Evolutionary conservation across 2,329 filamentous ascomycete genomes (phyloP).

Genomic region (Calonectria ilicicola): DNA sequence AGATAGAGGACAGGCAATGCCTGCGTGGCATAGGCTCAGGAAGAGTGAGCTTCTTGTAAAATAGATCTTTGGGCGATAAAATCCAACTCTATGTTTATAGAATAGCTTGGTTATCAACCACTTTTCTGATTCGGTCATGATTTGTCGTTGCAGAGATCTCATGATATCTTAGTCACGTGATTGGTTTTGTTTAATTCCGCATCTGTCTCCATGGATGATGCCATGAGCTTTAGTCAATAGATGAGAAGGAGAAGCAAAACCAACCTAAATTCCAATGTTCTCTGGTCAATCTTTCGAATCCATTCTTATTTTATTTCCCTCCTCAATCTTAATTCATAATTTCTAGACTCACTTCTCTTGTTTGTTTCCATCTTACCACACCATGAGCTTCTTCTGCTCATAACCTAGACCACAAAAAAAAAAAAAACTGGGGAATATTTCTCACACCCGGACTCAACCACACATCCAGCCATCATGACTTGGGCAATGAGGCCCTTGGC

Average conservation of each 20-base stretch:
- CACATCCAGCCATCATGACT: slow-evolving; percentile 5
- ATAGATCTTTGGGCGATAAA: neutral
- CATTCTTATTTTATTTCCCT: no score
- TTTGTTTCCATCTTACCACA: neutral
- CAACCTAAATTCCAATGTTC: no score
- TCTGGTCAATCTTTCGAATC: no score
- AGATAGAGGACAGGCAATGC: neutral
- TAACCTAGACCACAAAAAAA: neutral
- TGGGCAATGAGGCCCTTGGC: neutral
- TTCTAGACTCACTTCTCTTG: no score
- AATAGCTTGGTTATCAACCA: neutral
- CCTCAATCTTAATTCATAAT: no score
- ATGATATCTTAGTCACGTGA: slow-evolving; percentile 33
- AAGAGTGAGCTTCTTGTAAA: neutral
- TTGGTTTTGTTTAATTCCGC: neutral
- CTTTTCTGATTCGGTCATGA: neutral
- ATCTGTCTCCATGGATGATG: neutral
- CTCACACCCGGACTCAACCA: neutral
- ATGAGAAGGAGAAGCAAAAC: no score
- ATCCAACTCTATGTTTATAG: neutral
- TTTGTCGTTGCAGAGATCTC: neutral
- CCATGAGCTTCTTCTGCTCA: neutral
- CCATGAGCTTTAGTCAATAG: no score
- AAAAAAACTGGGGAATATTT: neutral
- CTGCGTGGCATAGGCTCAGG: neutral